Evolutionary conservation across 169 alveolate genomes (phyloP).

Genomic region (Perkinsus olseni): DNA sequence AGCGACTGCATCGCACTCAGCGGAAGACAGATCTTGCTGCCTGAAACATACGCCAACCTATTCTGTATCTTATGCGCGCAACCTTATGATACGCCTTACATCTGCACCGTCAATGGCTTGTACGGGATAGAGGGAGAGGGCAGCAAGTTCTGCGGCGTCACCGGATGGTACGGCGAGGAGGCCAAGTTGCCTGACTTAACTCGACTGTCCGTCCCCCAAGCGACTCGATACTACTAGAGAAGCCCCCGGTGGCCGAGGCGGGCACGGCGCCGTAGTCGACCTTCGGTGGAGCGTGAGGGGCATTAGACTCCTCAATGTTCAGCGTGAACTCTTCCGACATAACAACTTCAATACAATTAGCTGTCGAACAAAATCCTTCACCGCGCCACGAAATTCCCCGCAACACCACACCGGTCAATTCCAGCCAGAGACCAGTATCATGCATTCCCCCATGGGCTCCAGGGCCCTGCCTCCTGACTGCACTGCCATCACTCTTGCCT

Average conservation of each 20-base stretch:
- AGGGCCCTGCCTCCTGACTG: too few relatives aligned
- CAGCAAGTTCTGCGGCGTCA: background rate
- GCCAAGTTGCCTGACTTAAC: background rate
- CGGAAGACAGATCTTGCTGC: background rate
- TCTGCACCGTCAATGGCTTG: background rate
- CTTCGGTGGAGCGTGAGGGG: background rate
- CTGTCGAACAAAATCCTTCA: background rate
- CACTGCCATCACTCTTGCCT: too few relatives aligned
- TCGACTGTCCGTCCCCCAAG: background rate
- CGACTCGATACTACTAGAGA: background rate
- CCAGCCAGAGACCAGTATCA: background rate
- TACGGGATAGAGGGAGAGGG: background rate
- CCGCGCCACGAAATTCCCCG: background rate
- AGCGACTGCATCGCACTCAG: background rate
- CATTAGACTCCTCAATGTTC: background rate
- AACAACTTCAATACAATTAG: background rate
- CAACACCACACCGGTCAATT: background rate
- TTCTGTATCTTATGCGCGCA: background rate
- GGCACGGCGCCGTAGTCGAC: background rate
- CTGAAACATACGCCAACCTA: background rate
- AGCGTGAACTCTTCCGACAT: background rate
- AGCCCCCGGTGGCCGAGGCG: background rate
- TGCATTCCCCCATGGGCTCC: background rate
- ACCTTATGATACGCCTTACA: background rate
- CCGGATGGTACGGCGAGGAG: background rate